phyloP scores from a whole-genome alignment of 176 grass and related monocot genomes.

The Eremochloa ophiuroides region DNA sequence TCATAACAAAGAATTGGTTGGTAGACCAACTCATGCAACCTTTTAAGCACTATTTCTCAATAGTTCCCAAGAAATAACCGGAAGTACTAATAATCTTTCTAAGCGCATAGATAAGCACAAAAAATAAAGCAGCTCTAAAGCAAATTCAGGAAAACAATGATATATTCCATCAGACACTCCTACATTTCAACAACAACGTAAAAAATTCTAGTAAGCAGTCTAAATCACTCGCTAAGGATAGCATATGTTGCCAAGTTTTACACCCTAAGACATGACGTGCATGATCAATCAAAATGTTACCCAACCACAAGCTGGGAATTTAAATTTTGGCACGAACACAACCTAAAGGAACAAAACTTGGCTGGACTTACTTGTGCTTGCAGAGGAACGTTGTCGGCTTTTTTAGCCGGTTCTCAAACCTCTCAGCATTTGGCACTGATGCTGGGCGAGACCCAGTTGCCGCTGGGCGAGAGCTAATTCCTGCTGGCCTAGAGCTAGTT shows the following conservation, averaged over 20 bases:
- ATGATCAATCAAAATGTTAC: constrained; percentile 17
- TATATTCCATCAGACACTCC: background rate
- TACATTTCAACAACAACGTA: background rate
- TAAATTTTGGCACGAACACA: background rate
- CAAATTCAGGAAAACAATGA: background rate
- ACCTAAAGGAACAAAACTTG: background rate
- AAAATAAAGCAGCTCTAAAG: background rate
- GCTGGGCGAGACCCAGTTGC: constrained; percentile 19
- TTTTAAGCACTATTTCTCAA: background rate
- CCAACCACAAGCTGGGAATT: background rate
- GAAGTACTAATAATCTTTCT: background rate
- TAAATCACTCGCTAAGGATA: background rate
- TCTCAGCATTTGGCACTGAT: constrained; percentile 40
- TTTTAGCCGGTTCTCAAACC: constrained; percentile 81
- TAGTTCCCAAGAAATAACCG: background rate
- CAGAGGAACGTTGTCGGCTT: constrained; percentile 97
- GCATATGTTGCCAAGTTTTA: constrained; percentile 9
- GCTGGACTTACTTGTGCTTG: constrained; percentile 58
- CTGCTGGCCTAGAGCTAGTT: background rate
- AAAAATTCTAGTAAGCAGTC: background rate
- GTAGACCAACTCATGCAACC: background rate
- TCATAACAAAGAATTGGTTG: background rate
- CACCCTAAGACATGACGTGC: background rate
- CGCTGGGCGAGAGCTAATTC: no score
- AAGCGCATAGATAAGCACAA: background rate